Base-by-base conservation (phyloP, 495 filamentous ascomycete species). In the Aspergillus saccharolyticus region DNA sequence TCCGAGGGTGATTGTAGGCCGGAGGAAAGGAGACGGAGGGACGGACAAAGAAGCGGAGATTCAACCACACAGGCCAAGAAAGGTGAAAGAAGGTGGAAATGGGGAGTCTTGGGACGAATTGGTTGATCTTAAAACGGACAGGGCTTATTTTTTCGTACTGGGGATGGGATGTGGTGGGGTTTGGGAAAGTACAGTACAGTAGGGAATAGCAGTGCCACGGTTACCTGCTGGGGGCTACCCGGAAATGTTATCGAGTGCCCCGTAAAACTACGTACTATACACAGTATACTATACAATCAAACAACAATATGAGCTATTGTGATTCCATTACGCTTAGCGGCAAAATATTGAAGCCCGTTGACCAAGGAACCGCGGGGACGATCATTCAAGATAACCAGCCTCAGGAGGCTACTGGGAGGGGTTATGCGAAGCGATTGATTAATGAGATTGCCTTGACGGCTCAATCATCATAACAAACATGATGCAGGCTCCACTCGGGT, bases 281-380 rank as follows among this genome's bases (percentile, higher is more conserved):
- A n/a, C n/a, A n/a, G n/a, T n/a, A n/a, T 9, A 39, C 2, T 39
- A 2, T 39, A 39, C 33, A 39, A 39, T 39, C 33, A 39, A 39
- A 5, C 33, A 39, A 28, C 25, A 3, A 28, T 9, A 28, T n/a
- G n/a, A n/a, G 4, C 25, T 30, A 8, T 39, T 39, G 33, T 39
- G 7, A 39, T 39, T 8, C 33, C 14, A 44, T 44, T 54, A 43
- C 42, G 46, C 25, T 56, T 28, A 18, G 21, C 8, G 15, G 21
- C 21, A 8, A 49, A 49, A 49, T 3, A 21, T 25, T 22, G 21
- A 49, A n/a, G 46, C 46, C 46, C 24, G 56, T 58, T 58, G 56
- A 58, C 56, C 56, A 58, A 58, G 56, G 51, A 58, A 58, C 56
- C 44, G 33, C 42, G 44, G 25, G 42, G 56, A 53, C 44, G 53